Evolutionary conservation across 1,139 yeast genomes (phyloP).

Genomic region (Kodamaea suecica): DNA sequence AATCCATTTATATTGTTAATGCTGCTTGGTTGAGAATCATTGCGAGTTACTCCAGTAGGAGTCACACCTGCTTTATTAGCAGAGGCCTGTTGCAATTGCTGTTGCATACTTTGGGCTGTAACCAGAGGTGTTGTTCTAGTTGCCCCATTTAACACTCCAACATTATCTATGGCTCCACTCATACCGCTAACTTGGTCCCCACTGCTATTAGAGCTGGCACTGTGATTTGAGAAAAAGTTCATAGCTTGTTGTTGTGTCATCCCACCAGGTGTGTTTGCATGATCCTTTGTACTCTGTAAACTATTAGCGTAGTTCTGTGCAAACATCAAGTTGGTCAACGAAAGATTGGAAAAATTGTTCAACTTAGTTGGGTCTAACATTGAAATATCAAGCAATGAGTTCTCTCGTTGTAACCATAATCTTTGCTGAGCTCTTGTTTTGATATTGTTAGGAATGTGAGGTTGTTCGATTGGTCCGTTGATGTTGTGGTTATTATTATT

Average conservation of each 20-base stretch:
- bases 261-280: constrained; percentile 14
- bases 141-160: neutral
- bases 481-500: constrained; percentile 13
- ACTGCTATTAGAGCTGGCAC: neutral
- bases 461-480: constrained; percentile 10
- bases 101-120: constrained; percentile 1
- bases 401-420: constrained; percentile 80
- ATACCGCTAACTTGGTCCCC: neutral
- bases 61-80: neutral
- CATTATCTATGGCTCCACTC: neutral
- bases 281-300: constrained; percentile 4
- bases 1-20: constrained; percentile 31
- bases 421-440: constrained; percentile 80
- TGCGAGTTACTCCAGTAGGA: neutral
- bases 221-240: constrained; percentile 4
- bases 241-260: constrained; percentile 7
- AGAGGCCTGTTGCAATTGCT: constrained; percentile 1
- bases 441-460: constrained; percentile 14
- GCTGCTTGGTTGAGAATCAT: constrained; percentile 13
- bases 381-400: constrained; percentile 57
- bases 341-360: constrained; percentile 41
- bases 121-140: constrained; percentile 1
- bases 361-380: constrained; percentile 33
- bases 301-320: constrained; percentile 30
- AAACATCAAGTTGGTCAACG: constrained; percentile 49